phyloP scores from a whole-genome alignment of 2,329 filamentous ascomycete species.

The Aspergillus sp. region DNA sequence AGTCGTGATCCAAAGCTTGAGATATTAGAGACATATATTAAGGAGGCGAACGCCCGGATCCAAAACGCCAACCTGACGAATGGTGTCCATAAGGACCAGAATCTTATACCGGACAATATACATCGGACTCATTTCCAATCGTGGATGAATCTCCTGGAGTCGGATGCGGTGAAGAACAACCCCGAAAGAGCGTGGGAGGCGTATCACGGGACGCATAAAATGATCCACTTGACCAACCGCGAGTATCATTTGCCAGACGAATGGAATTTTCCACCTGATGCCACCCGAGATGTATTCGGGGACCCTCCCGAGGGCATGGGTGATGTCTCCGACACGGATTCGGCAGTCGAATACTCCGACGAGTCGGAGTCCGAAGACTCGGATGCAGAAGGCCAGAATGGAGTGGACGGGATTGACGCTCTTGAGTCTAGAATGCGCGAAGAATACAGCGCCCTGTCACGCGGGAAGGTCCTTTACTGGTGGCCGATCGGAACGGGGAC shows the following conservation, averaged over 20 bases:
- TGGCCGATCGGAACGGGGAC: constrained; percentile 15
- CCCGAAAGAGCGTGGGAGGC: not conserved
- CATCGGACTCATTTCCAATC: not conserved
- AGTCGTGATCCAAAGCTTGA: not conserved
- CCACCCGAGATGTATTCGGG: not conserved
- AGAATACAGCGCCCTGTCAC: constrained; percentile 4
- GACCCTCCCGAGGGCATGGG: not conserved
- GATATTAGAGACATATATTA: not conserved
- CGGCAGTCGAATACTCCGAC: not conserved
- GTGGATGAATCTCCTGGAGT: not conserved
- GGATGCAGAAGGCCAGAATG: not conserved
- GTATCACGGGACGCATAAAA: not conserved
- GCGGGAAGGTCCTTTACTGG: constrained; percentile 15
- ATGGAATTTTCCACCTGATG: not conserved
- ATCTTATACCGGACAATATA: not conserved
- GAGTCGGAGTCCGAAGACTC: not conserved
- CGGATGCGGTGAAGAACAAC: not conserved
- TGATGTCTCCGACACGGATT: not conserved
- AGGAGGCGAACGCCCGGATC: not conserved
- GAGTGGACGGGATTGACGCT: not conserved
- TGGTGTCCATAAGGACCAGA: not conserved
- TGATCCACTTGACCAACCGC: not conserved
- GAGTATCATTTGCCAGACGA: not conserved
- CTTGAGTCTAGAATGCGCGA: constrained; percentile 28
- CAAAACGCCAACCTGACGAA: not conserved